Conservation (phyloP, 345 rosid genomes). For the Cardamine occulta region DNA sequence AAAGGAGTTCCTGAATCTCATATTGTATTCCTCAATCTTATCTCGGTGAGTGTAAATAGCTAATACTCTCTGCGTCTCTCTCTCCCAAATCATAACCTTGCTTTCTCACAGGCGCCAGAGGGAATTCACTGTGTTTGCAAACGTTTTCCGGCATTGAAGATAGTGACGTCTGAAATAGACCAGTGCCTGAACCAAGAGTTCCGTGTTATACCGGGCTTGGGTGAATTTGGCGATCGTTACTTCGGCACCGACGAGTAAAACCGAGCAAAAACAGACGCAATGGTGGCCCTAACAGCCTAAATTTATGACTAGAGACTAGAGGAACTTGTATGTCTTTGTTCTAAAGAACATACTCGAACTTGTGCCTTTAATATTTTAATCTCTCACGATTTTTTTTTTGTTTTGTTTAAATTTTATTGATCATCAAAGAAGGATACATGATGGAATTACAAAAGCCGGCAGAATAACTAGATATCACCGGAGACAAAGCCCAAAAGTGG, state of each 20-base stretch:
- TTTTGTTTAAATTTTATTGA: too few species aligned
- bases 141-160: slow-evolving; percentile 82
- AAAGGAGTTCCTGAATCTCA: slow-evolving; percentile 97
- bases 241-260: slow-evolving; percentile 89
- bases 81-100: not conserved
- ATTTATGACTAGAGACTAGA: slow-evolving; percentile 2
- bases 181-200: slow-evolving; percentile 79
- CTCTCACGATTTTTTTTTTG: not conserved
- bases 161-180: slow-evolving; percentile 95
- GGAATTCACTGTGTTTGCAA: slow-evolving; percentile 96
- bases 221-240: slow-evolving; percentile 97
- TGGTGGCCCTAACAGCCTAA: not conserved
- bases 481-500: too few species aligned
- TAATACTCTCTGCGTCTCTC: not conserved
- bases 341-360: not conserved
- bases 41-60: slow-evolving; percentile 66
- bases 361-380: not conserved
- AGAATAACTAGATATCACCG: too few species aligned
- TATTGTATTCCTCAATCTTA: slow-evolving; percentile 91
- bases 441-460: too few species aligned
- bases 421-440: too few species aligned
- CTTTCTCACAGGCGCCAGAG: slow-evolving; percentile 75
- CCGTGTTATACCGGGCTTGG: slow-evolving; percentile 95
- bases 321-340: slow-evolving; percentile 19
- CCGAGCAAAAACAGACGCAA: slow-evolving; percentile 5